Conservation (phyloP, 2,329 filamentous ascomycete genomes). For the Fusarium mundagurra region DNA sequence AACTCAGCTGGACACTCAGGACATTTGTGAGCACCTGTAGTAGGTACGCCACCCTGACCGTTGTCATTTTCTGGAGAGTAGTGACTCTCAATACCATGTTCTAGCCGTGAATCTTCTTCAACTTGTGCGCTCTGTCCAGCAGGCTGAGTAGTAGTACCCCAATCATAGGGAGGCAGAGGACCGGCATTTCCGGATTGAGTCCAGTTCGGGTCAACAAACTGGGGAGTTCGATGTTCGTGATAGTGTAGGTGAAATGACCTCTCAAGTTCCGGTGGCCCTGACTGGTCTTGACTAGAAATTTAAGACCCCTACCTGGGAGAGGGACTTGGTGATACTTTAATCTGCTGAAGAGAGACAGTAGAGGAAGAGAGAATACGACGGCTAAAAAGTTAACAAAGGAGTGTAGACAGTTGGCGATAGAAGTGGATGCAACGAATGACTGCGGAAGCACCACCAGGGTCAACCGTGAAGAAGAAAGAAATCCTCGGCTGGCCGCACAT, state of each 20-base stretch:
- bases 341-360: neutral
- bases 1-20: neutral
- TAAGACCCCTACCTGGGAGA: neutral
- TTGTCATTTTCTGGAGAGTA: neutral
- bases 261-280: neutral
- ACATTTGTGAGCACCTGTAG: neutral
- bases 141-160: neutral
- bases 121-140: constrained; percentile 4
- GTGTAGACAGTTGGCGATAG: neutral
- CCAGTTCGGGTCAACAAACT: neutral
- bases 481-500: neutral
- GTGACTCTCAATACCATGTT: neutral
- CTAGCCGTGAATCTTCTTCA: neutral
- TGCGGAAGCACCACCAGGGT: constrained; percentile 7
- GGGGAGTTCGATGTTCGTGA: neutral
- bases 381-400: neutral
- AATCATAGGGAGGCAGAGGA: constrained; percentile 1
- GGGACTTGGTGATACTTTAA: neutral
- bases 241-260: neutral
- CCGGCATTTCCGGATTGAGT: neutral
- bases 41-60: neutral
- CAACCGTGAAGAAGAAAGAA: neutral
- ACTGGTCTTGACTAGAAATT: neutral
- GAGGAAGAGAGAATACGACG: neutral
- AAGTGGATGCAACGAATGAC: constrained; percentile 1